Percentiles rank a stretch among this genome's conserved stretches.
Conservation (phyloP, 768 basidiomycete genomes). For the Lentinula edodes region DNA sequence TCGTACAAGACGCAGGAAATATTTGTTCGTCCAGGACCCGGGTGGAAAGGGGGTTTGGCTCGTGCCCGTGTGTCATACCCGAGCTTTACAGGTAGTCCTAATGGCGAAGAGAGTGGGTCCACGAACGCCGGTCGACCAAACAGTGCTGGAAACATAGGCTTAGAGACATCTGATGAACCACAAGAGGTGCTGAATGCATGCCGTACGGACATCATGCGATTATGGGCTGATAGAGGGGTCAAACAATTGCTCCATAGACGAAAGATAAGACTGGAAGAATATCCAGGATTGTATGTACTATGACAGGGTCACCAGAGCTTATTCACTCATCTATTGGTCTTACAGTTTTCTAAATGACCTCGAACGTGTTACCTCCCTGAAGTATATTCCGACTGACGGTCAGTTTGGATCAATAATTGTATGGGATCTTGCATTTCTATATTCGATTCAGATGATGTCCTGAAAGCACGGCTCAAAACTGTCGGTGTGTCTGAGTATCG, state of each 20-base stretch:
- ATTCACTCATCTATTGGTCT: constrained; percentile 6
- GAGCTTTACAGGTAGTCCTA: constrained; percentile 3
- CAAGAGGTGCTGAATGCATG: constrained; percentile 56
- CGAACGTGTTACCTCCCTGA: constrained; percentile 55
- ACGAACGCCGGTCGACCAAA: constrained; percentile 26
- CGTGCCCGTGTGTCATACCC: constrained; percentile 33
- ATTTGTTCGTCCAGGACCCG: constrained; percentile 57
- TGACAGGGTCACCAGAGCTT: background rate
- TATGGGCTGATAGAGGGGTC: constrained; percentile 66
- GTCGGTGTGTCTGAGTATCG: constrained; percentile 78
- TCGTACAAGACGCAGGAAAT: constrained; percentile 41
- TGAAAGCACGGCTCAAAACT: constrained; percentile 71
- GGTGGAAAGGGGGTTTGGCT: constrained; percentile 59
- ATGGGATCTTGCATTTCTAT: background rate
- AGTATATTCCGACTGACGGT: constrained; percentile 70
- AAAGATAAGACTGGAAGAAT: constrained; percentile 65
- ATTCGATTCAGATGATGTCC: constrained; percentile 56
- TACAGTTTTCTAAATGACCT: constrained; percentile 66
- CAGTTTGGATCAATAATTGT: constrained; percentile 6
- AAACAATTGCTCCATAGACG: constrained; percentile 46
- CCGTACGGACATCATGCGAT: constrained; percentile 54
- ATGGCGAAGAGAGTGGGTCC: constrained; percentile 4
- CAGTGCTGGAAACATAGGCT: constrained; percentile 39
- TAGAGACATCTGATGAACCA: constrained; percentile 50
- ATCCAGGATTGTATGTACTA: constrained; percentile 64